phyloP scores from a whole-genome alignment of 1,139 yeast genomes.

The Hyphopichia burtonii region DNA sequence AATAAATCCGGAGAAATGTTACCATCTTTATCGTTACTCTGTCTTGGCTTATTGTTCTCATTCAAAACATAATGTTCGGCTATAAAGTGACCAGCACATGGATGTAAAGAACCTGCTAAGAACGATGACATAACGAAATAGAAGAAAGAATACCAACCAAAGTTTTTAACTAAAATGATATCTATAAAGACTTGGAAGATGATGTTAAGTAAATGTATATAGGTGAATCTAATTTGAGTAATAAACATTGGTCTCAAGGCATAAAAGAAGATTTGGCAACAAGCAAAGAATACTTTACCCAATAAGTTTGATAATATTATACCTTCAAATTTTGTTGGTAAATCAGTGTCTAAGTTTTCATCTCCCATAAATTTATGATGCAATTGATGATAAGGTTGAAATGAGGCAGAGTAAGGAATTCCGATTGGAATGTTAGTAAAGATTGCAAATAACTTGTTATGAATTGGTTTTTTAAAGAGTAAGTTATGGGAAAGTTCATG shows the following conservation, averaged over 20 bases:
- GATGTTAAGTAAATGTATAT: slow-evolving; percentile 70
- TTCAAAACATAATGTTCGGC: slow-evolving; percentile 86
- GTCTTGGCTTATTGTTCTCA: slow-evolving; percentile 49
- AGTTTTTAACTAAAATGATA: slow-evolving; percentile 47
- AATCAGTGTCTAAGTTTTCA: slow-evolving; percentile 77
- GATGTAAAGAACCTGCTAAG: slow-evolving; percentile 89
- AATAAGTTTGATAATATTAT: slow-evolving; percentile 67
- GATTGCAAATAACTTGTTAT: slow-evolving; percentile 76
- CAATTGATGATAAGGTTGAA: slow-evolving; percentile 87
- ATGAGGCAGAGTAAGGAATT: slow-evolving; percentile 85
- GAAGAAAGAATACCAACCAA: slow-evolving; percentile 64
- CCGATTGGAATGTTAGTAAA: slow-evolving; percentile 84
- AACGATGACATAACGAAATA: slow-evolving; percentile 78
- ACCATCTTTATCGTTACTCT: slow-evolving; percentile 10
- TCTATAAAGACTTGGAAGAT: slow-evolving; percentile 61
- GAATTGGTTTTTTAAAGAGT: slow-evolving; percentile 75
- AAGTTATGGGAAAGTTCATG: slow-evolving; percentile 87
- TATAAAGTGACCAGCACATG: slow-evolving; percentile 92
- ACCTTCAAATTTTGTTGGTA: slow-evolving; percentile 81
- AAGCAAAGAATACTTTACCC: slow-evolving; percentile 89
- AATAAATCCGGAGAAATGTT: slow-evolving; percentile 32
- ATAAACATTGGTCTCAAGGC: slow-evolving; percentile 89
- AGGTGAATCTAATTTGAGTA: slow-evolving; percentile 71
- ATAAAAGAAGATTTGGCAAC: slow-evolving; percentile 84
- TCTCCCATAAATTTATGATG: slow-evolving; percentile 95